Evolutionary conservation across 495 filamentous ascomycete genomes (phyloP), one percentile per base, ranked within the genome.

Genomic region (Aspergillus mulundensis): DNA sequence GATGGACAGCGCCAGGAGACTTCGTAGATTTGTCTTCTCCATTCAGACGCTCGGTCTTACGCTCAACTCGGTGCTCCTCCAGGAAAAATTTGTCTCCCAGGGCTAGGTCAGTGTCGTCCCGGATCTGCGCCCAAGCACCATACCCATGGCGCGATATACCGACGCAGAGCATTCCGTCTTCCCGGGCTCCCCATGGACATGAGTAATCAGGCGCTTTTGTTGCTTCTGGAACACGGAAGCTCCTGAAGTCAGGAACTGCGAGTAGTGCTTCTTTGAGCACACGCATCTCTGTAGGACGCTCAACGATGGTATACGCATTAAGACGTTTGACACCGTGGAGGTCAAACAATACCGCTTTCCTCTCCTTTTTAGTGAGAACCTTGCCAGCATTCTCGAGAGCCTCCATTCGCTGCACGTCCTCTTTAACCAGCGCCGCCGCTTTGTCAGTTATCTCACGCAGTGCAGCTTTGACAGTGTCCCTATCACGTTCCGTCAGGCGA

Each of bases 121-220:
- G 85, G 62, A 99, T 97, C 56, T 88, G 82, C 3, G 82, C 78
- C 94, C 94, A 99, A 16, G 91, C 90, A 50, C 94, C 94, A 67
- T 95, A 97, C 1, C 94, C 94, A 66, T 97, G 93, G 39, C 87
- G 82, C 54, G 87, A 84, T 60, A 99, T 96, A 50, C 94, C 94
- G 25, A 97, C 83, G 53, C 91, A 88, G 42, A 99, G 84, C 94
- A 99, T 99, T 30, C 89, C 94, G 65, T 99, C 94, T 73, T 99
- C 95, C 43, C 85, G 83, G 4, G 91, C 81, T 48, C 90, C 91
- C 94, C 94, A 99, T 25, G 85, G 74, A 62, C 90, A 96, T 38
- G 84, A 86, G 66, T 97, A 99, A 32, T 81, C 80, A 2, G 93
- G 89, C 12, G 87, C 79, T 63, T 97, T 99, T 0, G 87, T 88